Evolutionary conservation across 2,329 filamentous ascomycete genomes (phyloP).

Genomic region (Leptoxyphium fumago): DNA sequence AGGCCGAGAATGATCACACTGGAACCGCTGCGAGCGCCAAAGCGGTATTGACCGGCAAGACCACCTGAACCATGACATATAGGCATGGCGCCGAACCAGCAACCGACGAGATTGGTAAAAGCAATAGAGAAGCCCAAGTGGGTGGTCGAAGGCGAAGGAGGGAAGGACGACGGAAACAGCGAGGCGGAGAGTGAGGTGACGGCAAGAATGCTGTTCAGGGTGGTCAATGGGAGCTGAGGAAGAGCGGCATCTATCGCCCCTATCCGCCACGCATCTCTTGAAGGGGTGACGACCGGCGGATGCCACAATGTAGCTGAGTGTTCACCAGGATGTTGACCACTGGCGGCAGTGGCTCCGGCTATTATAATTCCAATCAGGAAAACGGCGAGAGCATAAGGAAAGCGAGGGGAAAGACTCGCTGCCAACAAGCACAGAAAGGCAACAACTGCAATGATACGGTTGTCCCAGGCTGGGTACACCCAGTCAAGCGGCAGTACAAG

Average conservation of each 20-base stretch:
- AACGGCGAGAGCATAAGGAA: conserved; percentile 66
- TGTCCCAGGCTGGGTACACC: conserved; percentile 55
- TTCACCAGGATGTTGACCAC: conserved; percentile 21
- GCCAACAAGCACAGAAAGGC: conserved; percentile 58
- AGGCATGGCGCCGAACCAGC: conserved; percentile 92
- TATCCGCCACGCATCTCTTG: conserved; percentile 31
- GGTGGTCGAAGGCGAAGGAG: conserved; percentile 51
- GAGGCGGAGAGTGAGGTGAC: conserved; percentile 67
- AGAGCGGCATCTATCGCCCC: conserved; percentile 55
- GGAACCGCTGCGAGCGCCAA: conserved; percentile 76
- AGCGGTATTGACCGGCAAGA: conserved; percentile 77
- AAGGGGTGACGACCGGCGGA: conserved; percentile 37
- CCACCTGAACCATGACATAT: conserved; percentile 88
- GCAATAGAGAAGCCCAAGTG: conserved; percentile 69
- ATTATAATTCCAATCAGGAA: conserved; percentile 56
- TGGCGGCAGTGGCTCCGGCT: conserved; percentile 28
- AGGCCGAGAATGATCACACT: conserved; percentile 67
- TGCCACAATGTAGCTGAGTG: conserved; percentile 39
- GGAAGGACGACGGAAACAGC: conserved; percentile 44
- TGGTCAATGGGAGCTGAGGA: conserved; percentile 79
- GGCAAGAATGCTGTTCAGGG: conserved; percentile 83
- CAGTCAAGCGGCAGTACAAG: conserved; percentile 57
- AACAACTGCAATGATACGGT: conserved; percentile 59
- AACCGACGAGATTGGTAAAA: conserved; percentile 67
- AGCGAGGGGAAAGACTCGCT: conserved; percentile 47